These are phyloP conservation scores for Fomitopsis betulina DNA, from an alignment of 1,284 basidiomycete genomes.

Conservation along the genomic window DNA sequence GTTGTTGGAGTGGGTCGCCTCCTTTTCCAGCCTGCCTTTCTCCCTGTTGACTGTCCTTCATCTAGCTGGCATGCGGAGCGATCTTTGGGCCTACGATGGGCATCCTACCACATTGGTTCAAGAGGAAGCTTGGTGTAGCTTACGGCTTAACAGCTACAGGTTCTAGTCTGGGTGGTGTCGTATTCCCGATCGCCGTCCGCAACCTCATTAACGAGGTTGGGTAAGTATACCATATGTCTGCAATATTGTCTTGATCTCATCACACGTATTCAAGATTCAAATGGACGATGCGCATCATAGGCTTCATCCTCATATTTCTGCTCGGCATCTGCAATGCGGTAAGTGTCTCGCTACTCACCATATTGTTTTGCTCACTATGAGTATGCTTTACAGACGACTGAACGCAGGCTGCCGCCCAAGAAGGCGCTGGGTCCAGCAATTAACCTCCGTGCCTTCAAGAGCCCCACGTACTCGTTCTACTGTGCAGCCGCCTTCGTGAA, in stretches of 20 bases:
- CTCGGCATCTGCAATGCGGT: conserved; percentile 40
- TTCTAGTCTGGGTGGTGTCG: conserved; percentile 38
- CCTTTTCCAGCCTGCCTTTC: not conserved
- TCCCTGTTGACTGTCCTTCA: not conserved
- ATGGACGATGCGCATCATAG: conserved; percentile 60
- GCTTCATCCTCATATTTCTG: conserved; percentile 43
- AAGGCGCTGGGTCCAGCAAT: conserved; percentile 45
- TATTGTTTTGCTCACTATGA: too few relatives aligned
- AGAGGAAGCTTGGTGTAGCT: conserved; percentile 34
- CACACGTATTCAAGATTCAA: conserved; percentile 36
- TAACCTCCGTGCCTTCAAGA: conserved; percentile 45
- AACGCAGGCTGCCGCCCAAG: conserved; percentile 47
- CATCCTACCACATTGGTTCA: conserved; percentile 47
- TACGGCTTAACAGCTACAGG: conserved; percentile 39
- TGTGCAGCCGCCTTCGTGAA: conserved; percentile 37
- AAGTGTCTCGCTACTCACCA: conserved; percentile 4
- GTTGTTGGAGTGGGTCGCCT: conserved; percentile 34
- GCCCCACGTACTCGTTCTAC: conserved; percentile 39
- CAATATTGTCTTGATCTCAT: not conserved
- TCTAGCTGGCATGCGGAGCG: conserved; percentile 30
- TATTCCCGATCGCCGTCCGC: conserved; percentile 38
- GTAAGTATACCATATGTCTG: conserved; percentile 16
- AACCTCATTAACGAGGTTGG: conserved; percentile 35
- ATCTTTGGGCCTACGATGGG: conserved; percentile 42
- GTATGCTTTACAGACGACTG: conserved; percentile 31